Base-by-base conservation (phyloP, 2,329 filamentous ascomycete species). In the Aureobasidium melanogenum region DNA sequence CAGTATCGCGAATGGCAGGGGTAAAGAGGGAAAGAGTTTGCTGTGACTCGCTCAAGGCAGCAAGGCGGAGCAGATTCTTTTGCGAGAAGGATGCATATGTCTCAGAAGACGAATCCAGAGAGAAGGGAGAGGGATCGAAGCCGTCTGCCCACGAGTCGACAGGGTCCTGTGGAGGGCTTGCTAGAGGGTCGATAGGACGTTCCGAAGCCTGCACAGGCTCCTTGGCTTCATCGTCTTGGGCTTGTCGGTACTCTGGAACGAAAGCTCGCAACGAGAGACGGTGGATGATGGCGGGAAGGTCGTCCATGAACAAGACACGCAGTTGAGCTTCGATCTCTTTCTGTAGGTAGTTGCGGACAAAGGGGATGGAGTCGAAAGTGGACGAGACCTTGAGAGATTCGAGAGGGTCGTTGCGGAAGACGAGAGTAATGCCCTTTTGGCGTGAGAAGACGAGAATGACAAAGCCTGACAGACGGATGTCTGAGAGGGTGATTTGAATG, bases 311-410 rank as follows among this genome's bases (percentile, higher is more conserved):
- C 66, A 99, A 73, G 60, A 92, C 91, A 32, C 94, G 87, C 64
- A 99, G 77, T 74, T 97, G 94, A 56, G 85, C 88, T 76, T 99
- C 94, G 68, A 99, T 99, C 64, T 93, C 96, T 72, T 90, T 88
- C 72, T 99, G 94, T 61, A 99, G 79, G 73, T 97, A 97, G 74
- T 99, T 92, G 67, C 94, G 88, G 64, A 99, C 94, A 71, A 99
- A 99, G 47, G 94, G 93, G 69, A 99, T 99, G 14, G 93, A 96
- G 77, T 99, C 94, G 75, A 99, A 99, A 47, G 94, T 99, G 67
- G 93, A 97, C 0, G 93, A 97, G 66, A 99, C 94, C 78, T 97
- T 97, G 70, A 99, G 85, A 5, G 93, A 97, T 73, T 99, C 94
- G 64, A 99, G 85, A 5, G 94, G 94, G 72, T 99, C 94, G 82